Evolutionary conservation across 169 alveolate genomes (phyloP), one percentile per base, ranked within the genome.

Genomic region (Eimeria zaria): DNA sequence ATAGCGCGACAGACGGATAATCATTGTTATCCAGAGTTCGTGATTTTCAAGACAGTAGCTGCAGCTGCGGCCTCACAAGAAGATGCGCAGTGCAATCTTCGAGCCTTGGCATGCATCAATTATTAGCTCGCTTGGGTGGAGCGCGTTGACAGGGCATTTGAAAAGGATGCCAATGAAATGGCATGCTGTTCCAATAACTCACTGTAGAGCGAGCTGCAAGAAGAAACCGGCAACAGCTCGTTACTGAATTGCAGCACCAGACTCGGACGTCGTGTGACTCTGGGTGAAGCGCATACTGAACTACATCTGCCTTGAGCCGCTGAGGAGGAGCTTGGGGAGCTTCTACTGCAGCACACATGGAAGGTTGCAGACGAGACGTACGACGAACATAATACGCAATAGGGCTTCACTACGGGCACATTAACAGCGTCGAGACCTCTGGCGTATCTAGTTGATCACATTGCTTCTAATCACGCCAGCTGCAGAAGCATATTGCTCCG

Each of bases 211-310:
- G 91, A 84, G 91, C 91, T 39, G 91, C 91, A 18, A 84, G 91
- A 0, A 84, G 91, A n/a, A 84, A 84, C 58, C 91, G 91, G 60
- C 76, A 84, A 18, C 91, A 84, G 62, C 58, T 84, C 7, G 91
- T 84, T 18, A 58, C 91, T n/a, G 91, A 84, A 84, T 55, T 84
- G 91, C 91, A 84, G 91, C 91, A 84, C 91, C 91, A 84, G 30
- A 84, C 91, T 14, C 91, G 91, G 53, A 84, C 91, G 46, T 84
- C 91, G 36, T 84, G 91, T 27, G 91, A 84, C 36, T 84, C 91
- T 7, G 91, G 58, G 36, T 84, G 91, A 55, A 84, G 91, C 6
- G 91, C 91, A 78, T 84, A 84, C 78, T 84, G 91, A 55, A 84
- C 76, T n/a, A 84, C 76, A 44, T 84, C 91, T 33, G 58, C 58